Evolutionary conservation across 495 filamentous ascomycete species (phyloP).

Genomic region (Penicillium turbatum): DNA sequence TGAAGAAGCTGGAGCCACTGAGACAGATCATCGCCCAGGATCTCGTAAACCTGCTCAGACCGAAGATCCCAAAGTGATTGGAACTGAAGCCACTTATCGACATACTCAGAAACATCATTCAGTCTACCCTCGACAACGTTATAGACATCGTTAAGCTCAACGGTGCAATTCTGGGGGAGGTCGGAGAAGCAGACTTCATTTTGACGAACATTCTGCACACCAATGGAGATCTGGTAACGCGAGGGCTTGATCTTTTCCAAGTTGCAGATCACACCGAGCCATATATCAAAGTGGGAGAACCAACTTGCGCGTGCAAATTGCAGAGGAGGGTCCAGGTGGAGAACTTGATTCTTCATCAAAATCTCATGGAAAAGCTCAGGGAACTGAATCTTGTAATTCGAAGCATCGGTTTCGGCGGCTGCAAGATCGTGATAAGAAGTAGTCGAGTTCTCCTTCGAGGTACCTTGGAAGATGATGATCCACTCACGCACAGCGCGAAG

Average conservation of each 20-base stretch:
- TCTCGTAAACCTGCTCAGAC: conserved; percentile 87
- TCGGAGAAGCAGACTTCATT: conserved; percentile 76
- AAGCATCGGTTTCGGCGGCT: conserved; percentile 38
- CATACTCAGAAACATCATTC: conserved; percentile 69
- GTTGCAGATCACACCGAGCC: conserved; percentile 89
- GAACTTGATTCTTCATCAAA: conserved; percentile 92
- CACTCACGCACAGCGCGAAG: conserved; percentile 76
- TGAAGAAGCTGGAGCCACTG: conserved; percentile 92
- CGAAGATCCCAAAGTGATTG: conserved; percentile 98
- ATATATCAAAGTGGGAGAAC: conserved; percentile 86
- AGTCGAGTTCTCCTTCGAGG: conserved; percentile 42
- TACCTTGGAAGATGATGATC: conserved; percentile 72
- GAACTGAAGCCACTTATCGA: conserved; percentile 97
- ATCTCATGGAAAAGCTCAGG: conserved; percentile 75
- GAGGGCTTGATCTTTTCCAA: conserved; percentile 89
- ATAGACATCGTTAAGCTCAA: conserved; percentile 74
- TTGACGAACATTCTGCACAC: conserved; percentile 53
- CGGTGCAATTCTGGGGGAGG: conserved; percentile 75
- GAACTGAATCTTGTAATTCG: conserved; percentile 54
- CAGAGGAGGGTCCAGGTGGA: conserved; percentile 88
- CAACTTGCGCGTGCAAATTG: conserved; percentile 90
- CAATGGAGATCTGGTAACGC: conserved; percentile 82
- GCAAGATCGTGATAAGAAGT: conserved; percentile 28
- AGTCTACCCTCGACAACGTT: conserved; percentile 73
- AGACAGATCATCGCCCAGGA: conserved; percentile 83